Evolutionary conservation across 1,139 yeast genomes (phyloP), one percentile per base, ranked within the genome.

Genomic region (Geotrichum bryndzae): DNA sequence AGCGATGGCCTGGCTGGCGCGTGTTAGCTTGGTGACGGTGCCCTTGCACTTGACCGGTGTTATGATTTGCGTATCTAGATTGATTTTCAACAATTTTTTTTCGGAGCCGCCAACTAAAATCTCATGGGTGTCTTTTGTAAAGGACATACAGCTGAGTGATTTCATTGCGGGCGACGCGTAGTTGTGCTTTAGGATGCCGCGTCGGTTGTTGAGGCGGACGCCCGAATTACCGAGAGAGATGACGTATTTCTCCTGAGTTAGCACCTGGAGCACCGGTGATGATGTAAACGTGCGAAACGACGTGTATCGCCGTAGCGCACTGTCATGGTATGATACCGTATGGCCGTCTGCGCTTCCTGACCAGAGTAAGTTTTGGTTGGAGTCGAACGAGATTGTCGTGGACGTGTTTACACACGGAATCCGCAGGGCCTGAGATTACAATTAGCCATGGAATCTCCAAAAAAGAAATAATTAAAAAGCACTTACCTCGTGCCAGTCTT

Each of bases 341-440:
- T 76, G 74, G 8, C 87, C 87, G 68, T 62, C 73, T 11, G 80
- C 76, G 71, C 88, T 94, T n/a, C 96, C 97, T 3, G 87, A 80
- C 98, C 98, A 94, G 2, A 92, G 72, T 54, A 92, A 77, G 68
- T 91, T 94, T 63, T 86, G 83, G 27, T 81, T 76, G 56, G 81
- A 81, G 74, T 94, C 98, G 73, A 91, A 91, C 31, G 77, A 71
- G 35, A 84, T 31, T 23, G 60, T 52, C 22, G 60, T 67, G n/a
- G 84, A 68, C 2, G 78, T 70, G 35, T 57, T 41, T 15, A 41
- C 48, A 18, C 48, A 41, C 48, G 48, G 46, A 8, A 52, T 54
- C 22, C 56, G 48, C 11, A 52, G 52, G 23, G 60, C 53, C 41
- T 29, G 23, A 41, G 27, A 56, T n/a, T 27, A 50, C 22, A 73